phyloP scores from a whole-genome alignment of 345 rosid species.

The Anacardium occidentale region DNA sequence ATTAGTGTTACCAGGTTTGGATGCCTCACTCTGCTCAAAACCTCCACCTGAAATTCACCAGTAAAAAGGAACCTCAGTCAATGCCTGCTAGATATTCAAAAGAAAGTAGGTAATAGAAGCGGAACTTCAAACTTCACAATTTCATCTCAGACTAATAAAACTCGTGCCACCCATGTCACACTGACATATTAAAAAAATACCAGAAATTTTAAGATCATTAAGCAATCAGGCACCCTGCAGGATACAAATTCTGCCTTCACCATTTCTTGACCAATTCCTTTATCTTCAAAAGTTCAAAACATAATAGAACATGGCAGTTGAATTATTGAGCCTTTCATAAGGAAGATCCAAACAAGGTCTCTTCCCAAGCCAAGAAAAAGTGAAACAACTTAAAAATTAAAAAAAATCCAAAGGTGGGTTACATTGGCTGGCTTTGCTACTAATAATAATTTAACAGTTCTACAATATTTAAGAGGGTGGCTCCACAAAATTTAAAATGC shows the following conservation, averaged over 20 bases:
- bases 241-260: neutral
- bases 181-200: neutral
- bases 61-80: conserved; percentile 1
- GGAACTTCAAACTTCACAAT: neutral
- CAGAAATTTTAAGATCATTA: neutral
- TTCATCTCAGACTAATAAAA: neutral
- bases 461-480: neutral
- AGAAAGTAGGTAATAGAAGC: neutral
- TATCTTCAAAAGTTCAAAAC: neutral
- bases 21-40: conserved; percentile 80
- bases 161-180: neutral
- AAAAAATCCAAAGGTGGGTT: neutral
- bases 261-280: conserved; percentile 2
- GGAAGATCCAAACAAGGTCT: neutral
- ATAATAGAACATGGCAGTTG: neutral
- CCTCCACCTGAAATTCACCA: conserved; percentile 53
- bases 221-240: neutral
- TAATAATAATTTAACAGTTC: neutral
- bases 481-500: neutral
- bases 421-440: neutral
- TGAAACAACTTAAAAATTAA: too few species aligned
- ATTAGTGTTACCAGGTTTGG: conserved; percentile 74
- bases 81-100: neutral
- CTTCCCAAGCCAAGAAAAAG: neutral
- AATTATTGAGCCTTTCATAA: neutral